phyloP scores from a whole-genome alignment of 1,284 basidiomycete genomes.

The Ustilago trichophora region DNA sequence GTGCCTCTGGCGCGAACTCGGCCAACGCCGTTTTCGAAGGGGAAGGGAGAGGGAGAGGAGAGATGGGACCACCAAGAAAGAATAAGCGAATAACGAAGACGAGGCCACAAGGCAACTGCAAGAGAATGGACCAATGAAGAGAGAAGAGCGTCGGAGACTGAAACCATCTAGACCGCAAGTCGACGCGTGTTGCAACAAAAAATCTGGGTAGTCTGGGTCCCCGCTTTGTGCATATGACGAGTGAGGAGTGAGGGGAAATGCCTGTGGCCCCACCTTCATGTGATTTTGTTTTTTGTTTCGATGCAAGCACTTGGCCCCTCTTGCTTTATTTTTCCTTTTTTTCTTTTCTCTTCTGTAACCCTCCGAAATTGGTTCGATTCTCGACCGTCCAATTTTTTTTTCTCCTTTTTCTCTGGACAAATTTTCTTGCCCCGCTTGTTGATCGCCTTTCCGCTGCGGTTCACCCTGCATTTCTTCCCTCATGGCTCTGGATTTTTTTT shows the following conservation, averaged over 20 bases:
- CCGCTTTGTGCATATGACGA: constrained; percentile 1
- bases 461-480: constrained; percentile 7
- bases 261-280: neutral
- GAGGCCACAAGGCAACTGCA: neutral
- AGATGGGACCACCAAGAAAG: too few relatives aligned
- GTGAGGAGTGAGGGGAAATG: neutral
- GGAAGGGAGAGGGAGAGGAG: too few relatives aligned
- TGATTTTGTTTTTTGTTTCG: too few relatives aligned
- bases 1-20: too few relatives aligned
- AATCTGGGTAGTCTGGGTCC: constrained; percentile 24
- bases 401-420: neutral
- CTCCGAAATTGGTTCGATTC: constrained; percentile 14
- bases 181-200: too few relatives aligned
- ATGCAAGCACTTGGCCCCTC: too few relatives aligned
- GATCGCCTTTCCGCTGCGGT: neutral
- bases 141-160: constrained; percentile 9
- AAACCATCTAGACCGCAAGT: constrained; percentile 20
- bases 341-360: neutral
- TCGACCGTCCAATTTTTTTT: constrained; percentile 6
- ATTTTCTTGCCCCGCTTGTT: constrained; percentile 3
- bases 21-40: too few relatives aligned
- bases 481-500: neutral
- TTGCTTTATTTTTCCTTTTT: neutral
- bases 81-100: too few relatives aligned
- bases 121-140: constrained; percentile 10